Evolutionary conservation across 345 rosid species (phyloP), one percentile per base, ranked within the genome.

Genomic region (Pistacia vera): DNA sequence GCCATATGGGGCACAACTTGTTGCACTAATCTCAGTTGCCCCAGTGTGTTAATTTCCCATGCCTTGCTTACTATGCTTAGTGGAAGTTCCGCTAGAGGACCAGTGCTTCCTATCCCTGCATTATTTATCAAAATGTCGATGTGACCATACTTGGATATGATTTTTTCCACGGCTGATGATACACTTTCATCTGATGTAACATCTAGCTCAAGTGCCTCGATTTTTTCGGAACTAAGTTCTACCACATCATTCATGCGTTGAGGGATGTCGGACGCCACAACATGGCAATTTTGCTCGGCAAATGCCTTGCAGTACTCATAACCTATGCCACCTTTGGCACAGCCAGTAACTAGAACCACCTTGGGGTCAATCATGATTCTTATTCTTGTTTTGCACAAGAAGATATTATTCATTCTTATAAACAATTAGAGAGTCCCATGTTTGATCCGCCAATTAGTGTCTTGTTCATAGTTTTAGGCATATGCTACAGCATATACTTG

Each of bases 1-100:
- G 85, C 93, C 95, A 89, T 91, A 80, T 85, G 58, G 18, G 95
- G 95, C n/a, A 89, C 93, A 16, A 89, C 87, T 25, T 85, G 83
- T 74, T 91, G 95, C 55, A 89, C 85, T 87, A 91, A 60, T 38
- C 93, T 82, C 14, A 91, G 75, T 71, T 86, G 91, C 69, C 93
- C 95, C 49, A 89, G 8, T 6, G 89, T 75, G 83, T 91, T 91
- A 67, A 89, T 86, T 75, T 89, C 93, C 86, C 83, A 91, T 63
- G 91, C 86, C 68, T 81, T 87, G 13, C 83, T 78, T 17, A 87
- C 65, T 22, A 49, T 49, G 28, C 89, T 89, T 1, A 87, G 72
- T 0, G 88, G 77, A 20, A 91, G 83, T 80, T 91, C 91, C 0
- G 89, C 89, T 25, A 91, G 68, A 5, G 93, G 91, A 0, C 91